Evolutionary conservation across 2,329 filamentous ascomycete genomes (phyloP), one percentile per base, ranked within the genome.

Genomic region (Trichoderma oligosporum): DNA sequence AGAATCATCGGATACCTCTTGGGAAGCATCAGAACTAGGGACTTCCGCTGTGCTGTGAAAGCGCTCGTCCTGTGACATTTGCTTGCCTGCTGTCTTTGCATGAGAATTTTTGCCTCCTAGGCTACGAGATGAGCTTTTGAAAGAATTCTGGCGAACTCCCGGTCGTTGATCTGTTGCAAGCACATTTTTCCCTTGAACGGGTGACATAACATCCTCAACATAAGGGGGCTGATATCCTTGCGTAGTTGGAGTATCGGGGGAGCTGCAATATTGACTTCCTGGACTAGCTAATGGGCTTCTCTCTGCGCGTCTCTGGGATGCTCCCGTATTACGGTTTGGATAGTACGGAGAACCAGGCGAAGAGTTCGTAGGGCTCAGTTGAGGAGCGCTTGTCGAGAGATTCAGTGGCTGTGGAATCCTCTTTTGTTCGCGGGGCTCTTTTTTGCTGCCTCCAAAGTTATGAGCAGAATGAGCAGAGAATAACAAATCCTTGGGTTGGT

Each of bases 281-380:
- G 53, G 25, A 12, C 59, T 56, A 14, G 49, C 31, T 1, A 60
- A 58, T 8, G 62, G 57, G 9, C 61, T 61, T 22, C 70, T 60
- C 41, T 70, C 63, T 18, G 65, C 66, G 49, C 69, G 64, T 9
- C 70, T 67, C 14, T 64, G 62, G 22, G 65, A 62, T 24, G 70
- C 67, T 25, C 67, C 65, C 27, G 60, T 42, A 14, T 42, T 62
- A 18, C 69, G 64, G 9, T 61, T 60, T 4, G 67, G 64, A 27
- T 56, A 62, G 48, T 64, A 66, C 7, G 61, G 56, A 0, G 61
- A 56, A 5, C 49, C 38, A 24, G 61, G 51, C 7, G 47, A 52
- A 20, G 51, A 45, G 22, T 45, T 61, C 8, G 41, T 38, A 4
- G 55, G 55, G 41, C 44, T 55, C 4, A 36, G 18, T 11, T 42